Evolutionary conservation across 768 basidiomycete species (phyloP).

Genomic region (Calocera viscosa): DNA sequence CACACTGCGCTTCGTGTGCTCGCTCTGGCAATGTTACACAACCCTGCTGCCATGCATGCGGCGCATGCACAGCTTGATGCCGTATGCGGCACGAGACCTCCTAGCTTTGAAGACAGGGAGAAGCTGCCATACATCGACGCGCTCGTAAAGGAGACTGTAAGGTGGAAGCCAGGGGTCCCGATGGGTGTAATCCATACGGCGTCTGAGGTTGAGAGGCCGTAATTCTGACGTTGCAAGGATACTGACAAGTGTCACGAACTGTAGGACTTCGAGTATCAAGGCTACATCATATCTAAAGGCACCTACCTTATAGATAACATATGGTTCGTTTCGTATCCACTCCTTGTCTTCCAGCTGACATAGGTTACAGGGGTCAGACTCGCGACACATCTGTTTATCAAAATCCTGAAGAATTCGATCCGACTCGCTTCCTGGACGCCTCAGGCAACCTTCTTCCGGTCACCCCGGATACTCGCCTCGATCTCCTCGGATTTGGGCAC

Average conservation of each 20-base stretch:
- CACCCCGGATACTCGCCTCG: background rate
- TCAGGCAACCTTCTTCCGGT: background rate
- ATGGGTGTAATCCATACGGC: conserved; percentile 17
- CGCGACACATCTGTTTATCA: background rate
- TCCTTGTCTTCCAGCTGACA: background rate
- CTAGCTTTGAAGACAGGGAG: conserved; percentile 31
- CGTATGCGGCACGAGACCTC: conserved; percentile 19
- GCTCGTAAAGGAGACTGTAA: conserved; percentile 26
- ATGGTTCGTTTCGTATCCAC: conserved; percentile 15
- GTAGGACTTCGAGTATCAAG: conserved; percentile 7
- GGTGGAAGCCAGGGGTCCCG: conserved; percentile 37
- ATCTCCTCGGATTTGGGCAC: conserved; percentile 5
- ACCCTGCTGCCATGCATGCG: conserved; percentile 10
- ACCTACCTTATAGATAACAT: conserved; percentile 14
- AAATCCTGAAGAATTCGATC: background rate
- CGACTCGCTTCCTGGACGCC: background rate
- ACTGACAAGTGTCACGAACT: too few species aligned
- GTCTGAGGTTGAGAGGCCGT: background rate
- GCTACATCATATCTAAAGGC: conserved; percentile 15
- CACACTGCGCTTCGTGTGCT: conserved; percentile 9
- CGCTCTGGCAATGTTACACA: conserved; percentile 16
- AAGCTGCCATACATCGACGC: conserved; percentile 35
- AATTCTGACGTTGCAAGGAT: too few species aligned
- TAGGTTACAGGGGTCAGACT: background rate
- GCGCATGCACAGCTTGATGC: conserved; percentile 11